phyloP scores from a whole-genome alignment of 139 green algal species.

The Chlamydomonas asymmetrica region DNA sequence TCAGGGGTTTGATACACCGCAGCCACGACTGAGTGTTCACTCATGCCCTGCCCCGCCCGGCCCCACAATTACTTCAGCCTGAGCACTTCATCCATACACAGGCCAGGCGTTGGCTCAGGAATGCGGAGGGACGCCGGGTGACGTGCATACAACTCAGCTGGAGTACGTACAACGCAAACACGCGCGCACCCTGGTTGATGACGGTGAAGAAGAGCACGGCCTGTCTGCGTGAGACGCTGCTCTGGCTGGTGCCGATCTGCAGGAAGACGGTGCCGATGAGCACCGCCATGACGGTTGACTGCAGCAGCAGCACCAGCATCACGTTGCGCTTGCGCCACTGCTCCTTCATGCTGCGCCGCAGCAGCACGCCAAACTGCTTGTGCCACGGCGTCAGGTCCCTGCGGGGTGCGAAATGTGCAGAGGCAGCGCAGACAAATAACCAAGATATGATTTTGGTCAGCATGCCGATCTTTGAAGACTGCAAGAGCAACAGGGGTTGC shows the following conservation, averaged over 20 bases:
- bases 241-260: slow-evolving; percentile 52
- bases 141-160: neutral
- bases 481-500: too few species aligned
- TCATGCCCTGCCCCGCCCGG: too few species aligned
- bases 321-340: slow-evolving; percentile 44
- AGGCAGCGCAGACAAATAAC: too few species aligned
- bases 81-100: too few species aligned
- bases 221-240: slow-evolving; percentile 33
- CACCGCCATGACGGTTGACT: slow-evolving; percentile 49
- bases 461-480: too few species aligned
- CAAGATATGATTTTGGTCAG: too few species aligned
- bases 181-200: slow-evolving; percentile 47
- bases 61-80: too few species aligned
- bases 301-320: slow-evolving; percentile 21
- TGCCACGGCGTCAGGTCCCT: slow-evolving; percentile 52
- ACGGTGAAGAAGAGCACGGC: slow-evolving; percentile 61
- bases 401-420: too few species aligned
- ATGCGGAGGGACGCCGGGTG: neutral
- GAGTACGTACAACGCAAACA: neutral
- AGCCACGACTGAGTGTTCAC: too few species aligned
- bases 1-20: too few species aligned
- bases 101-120: too few species aligned
- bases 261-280: slow-evolving; percentile 49
- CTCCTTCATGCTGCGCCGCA: slow-evolving; percentile 52
- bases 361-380: slow-evolving; percentile 46